These are phyloP conservation scores for Lathyrus oleraceus DNA, from an alignment of 306 rosid species.

Conservation along the genomic window DNA sequence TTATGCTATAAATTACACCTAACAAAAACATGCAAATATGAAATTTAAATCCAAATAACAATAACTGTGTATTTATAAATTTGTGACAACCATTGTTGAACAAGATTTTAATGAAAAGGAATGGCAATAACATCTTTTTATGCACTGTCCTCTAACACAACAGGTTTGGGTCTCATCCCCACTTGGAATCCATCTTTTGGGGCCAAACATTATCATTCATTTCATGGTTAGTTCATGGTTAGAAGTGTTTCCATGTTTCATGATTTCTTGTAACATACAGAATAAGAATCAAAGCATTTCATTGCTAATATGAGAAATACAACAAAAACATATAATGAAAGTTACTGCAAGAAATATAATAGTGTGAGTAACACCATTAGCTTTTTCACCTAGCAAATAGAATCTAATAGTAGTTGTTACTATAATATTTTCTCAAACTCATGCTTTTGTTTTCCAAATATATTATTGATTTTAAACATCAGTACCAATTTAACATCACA, in stretches of 20 bases:
- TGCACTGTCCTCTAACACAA: too few species aligned
- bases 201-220: too few species aligned
- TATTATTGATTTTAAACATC: constrained; percentile 30
- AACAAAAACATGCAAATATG: too few species aligned
- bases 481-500: constrained; percentile 16
- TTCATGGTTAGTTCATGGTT: too few species aligned
- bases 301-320: neutral
- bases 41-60: too few species aligned
- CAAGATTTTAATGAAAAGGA: too few species aligned
- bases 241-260: neutral
- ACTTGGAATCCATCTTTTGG: too few species aligned
- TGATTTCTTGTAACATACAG: neutral
- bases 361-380: neutral
- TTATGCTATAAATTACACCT: too few species aligned
- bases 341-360: neutral
- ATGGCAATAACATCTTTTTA: too few species aligned
- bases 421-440: constrained; percentile 20
- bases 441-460: neutral
- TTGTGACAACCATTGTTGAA: too few species aligned
- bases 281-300: neutral
- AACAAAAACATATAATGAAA: neutral
- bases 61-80: too few species aligned
- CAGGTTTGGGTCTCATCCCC: too few species aligned
- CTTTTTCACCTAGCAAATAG: neutral
- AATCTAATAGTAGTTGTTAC: neutral